Base-by-base conservation (phyloP, 2,329 filamentous ascomycete species). In the Colletotrichum sp. region DNA sequence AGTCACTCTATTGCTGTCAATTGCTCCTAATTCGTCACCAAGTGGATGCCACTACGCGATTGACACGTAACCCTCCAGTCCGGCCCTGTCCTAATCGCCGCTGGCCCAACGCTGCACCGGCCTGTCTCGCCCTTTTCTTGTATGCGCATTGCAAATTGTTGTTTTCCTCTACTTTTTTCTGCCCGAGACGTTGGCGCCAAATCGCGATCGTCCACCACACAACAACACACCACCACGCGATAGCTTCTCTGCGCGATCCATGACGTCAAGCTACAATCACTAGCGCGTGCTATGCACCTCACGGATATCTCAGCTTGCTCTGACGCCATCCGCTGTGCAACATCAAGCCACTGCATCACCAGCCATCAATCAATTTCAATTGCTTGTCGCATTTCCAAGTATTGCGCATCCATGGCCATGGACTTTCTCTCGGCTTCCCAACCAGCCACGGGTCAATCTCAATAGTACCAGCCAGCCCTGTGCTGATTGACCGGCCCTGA, bases 301-400 rank as follows among this genome's bases (percentile, higher is more conserved):
- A 63, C 55, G 27, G 63, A 68, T 48, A 64, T 30, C 30, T 63
- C 63, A 28, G 15, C 64, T 39, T 22, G n/a, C 63, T 60, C 68
- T 77, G 75, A 77, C 75, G 75, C 68, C 75, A 77, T 75, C 13
- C 55, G 64, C 32, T 39, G 60, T 64, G 32, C 67, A 57, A 63
- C 68, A 13, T 52, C 68, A 75, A 68, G 75, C 75, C 75, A 75
- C 72, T 72, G 72, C 72, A 71, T 75, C 72, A 75, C 68, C 73
- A 70, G 28, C 48, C 48, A 52, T 34, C 22, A 55, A 66, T 32
- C 68, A 22, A 39, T 27, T 3, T 44, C 44, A 15, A 68, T 44
- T 36, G 70, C 34, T 32, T 34, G 19, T 19, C 67, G 39, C 36
- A 71, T 76, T 34, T 74, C 71, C 25, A 67, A 67, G 44, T 59